Evolutionary conservation across 192 early-diverging fungal genomes (phyloP), one percentile per base, ranked within the genome.

Genomic region (Allomyces arbusculus): DNA sequence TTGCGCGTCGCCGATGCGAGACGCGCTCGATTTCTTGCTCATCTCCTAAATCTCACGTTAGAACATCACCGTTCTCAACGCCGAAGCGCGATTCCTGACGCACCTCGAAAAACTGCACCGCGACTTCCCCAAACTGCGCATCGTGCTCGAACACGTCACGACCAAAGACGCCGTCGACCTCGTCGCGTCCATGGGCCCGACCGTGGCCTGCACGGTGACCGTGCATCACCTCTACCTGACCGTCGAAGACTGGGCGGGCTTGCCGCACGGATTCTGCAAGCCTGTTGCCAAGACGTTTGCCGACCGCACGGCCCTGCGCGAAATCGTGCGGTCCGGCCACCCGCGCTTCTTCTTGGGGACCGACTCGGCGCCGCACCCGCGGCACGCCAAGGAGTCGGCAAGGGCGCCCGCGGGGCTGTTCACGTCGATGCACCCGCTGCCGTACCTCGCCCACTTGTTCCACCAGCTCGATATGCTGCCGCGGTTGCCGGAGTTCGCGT

Each of bases 161-260:
- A 90, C 92, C 1, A 81, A 87, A 67, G 95, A 90, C 8, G 91
- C 95, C 3, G 89, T 98, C 6, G 90, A 96, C 20, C 83, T 86
- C 72, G 86, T 94, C 63, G 92, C 94, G 75, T 85, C 88, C 14
- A 73, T 94, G 64, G 92, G 92, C 44, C 80, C 84, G 24, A 95
- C 91, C 19, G 91, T 98, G 10, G 95, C 82, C 0, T 95, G 92
- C 73, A 89, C 87, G 12, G 93, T 98, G 69, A 98, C 95, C 1
- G 87, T 95, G 6, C 95, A 98, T 75, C 94, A 98, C 72, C 73
- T 98, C 68, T 77, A 87, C 63, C 75, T 98, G 19, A 79, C 89
- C 40, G 87, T 95, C 0, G 95, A 98, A 70, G 94, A 98, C 75
- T 98, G 95, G 95, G 95, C 95, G 33, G 95, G 94, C 10, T 61